phyloP scores from a whole-genome alignment of 1,284 basidiomycete genomes.

The Cerrena zonata region DNA sequence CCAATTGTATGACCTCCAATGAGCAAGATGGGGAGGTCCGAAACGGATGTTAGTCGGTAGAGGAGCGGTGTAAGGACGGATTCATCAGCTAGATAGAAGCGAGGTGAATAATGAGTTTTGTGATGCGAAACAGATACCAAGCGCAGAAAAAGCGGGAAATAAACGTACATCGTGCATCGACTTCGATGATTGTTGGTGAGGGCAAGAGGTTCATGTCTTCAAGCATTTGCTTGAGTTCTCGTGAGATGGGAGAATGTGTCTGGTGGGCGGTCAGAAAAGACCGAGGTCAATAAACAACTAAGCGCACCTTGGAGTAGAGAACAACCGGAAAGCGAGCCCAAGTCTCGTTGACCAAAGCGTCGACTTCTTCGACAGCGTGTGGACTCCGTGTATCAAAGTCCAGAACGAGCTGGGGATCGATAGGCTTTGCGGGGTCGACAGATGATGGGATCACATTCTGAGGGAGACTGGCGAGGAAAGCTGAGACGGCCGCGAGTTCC shows the following conservation, averaged over 20 bases:
- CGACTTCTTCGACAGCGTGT: conserved; percentile 34
- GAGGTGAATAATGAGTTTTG: background rate
- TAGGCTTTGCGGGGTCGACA: conserved; percentile 58
- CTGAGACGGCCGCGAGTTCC: conserved; percentile 74
- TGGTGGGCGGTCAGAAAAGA: conserved; percentile 20
- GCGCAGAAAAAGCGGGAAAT: background rate
- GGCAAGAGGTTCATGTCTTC: conserved; percentile 58
- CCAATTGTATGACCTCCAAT: conserved; percentile 58
- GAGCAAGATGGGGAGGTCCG: conserved; percentile 65
- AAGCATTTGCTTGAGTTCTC: conserved; percentile 65
- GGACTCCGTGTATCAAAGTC: conserved; percentile 72
- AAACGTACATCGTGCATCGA: conserved; percentile 59
- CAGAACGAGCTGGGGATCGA: conserved; percentile 75
- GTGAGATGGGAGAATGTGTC: conserved; percentile 57
- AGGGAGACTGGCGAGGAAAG: conserved; percentile 72
- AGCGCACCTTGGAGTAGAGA: conserved; percentile 67
- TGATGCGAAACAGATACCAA: background rate
- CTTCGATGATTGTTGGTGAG: conserved; percentile 65
- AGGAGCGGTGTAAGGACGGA: conserved; percentile 42
- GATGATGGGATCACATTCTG: conserved; percentile 70
- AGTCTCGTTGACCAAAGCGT: conserved; percentile 32
- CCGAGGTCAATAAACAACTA: conserved; percentile 5
- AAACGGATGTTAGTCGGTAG: conserved; percentile 47
- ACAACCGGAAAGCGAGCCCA: conserved; percentile 76
- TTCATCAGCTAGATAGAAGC: conserved; percentile 35